Base-by-base conservation (phyloP, 345 rosid species). In the Corchorus capsularis region DNA sequence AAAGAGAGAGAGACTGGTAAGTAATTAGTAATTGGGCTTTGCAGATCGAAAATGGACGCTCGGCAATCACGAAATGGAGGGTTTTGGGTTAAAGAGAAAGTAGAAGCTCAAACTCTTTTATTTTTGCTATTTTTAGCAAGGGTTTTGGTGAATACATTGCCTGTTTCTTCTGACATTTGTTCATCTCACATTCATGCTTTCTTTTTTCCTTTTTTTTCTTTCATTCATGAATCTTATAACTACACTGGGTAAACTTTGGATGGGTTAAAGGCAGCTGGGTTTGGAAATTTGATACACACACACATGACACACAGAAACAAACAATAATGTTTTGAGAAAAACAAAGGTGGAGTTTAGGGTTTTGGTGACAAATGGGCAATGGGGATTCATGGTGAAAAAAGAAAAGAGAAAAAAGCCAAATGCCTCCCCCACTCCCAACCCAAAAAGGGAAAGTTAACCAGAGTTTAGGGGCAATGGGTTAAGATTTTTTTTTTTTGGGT, bases 1-100 rank as follows among this genome's bases (percentile, higher is more conserved):
- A 78, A 85, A 61, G 74, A 59, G 55, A 78, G 59, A 82, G 78
- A 84, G 77, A 82, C 68, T 79, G 80, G 19, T 73, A 74, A 46
- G 19, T 73, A 74, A 46, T 82, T 27, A 27, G 27, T 27, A 27
- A 76, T 74, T 76, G 73, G 80, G 78, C 80, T 82, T 89, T 78
- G 88, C 88, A 81, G 88, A 89, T 85, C 82, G 83, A 87, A 83
- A 82, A 83, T 64, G 85, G 96, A 89, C 91, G 94, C 92, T 89
- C 87, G 88, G 96, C 93, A 90, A 78, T 83, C 92, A 83, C 74
- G 86, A 85, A 87, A 84, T 82, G 85, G 90, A 78, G 82, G 69
- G 73, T 35, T 79, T 78, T 82, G 83, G 79, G 83, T 80, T 83
- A 80, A 77, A 79, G 77, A 77, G 79, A 68, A 79, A 75, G 68